Evolutionary conservation across 1,284 basidiomycete species (phyloP), one percentile per base, ranked within the genome.

Genomic region (Ceratobasidium sp.): DNA sequence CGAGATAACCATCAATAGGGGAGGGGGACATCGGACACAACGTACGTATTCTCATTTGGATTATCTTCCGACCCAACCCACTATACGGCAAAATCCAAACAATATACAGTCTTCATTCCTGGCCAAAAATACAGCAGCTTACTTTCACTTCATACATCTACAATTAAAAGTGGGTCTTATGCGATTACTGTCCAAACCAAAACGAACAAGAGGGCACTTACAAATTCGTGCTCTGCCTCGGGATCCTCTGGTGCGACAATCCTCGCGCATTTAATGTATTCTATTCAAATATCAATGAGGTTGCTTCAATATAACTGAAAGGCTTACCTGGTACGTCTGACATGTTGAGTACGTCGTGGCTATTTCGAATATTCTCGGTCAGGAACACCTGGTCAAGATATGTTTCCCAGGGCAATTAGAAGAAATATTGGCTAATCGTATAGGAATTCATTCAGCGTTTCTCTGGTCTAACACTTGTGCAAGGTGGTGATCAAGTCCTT

Each of bases 61-160:
- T 60, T 29, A 50, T 71, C 67, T 50, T 54, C 53, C 22, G 22
- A 45, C 17, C 67, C 67, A 22, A 60, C 56, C 67, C 67, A 71
- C 67, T 71, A 22, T 33, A 33, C 29, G 15, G n/a, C 14, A 59
- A 33, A n/a, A 19, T 19, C 31, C n/a, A 29, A 22, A 31, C 27
- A 36, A 45, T 45, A 8, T n/a, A 19, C 24, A 27, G 19, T 3
- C 24, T 17, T 17, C 27, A 27, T 4, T 6, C 19, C 17, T n/a
- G 19, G 29, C 8, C 15, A 24, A 15, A n/a, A 33, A 15, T 19
- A 36, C 17, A 48, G 2, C 44, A 27, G 31, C 67, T 41, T 60
- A 71, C 67, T 71, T 71, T 71, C 27, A 71, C 67, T 44, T 71
- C 67, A 29, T 71, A 71, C 15, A 50, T 24, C 67, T 71, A 33